Evolutionary conservation across 352 stramenopile species (phyloP).

Genomic region (Phytophthora ramorum): DNA sequence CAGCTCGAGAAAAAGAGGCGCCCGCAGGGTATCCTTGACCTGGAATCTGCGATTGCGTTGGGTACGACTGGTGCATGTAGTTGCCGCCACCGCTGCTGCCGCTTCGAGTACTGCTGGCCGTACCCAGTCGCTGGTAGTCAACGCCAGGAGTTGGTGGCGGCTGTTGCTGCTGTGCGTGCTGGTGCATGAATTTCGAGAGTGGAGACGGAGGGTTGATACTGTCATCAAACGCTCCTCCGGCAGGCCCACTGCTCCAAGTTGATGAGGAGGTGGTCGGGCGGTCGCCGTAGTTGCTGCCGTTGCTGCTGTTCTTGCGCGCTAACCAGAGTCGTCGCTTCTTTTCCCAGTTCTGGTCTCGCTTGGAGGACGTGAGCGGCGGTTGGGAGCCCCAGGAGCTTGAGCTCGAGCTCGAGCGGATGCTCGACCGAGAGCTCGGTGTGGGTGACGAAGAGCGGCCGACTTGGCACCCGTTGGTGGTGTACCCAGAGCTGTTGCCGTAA

Average conservation of each 20-base stretch:
- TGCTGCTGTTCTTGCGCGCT: constrained; percentile 54
- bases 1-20: constrained; percentile 25
- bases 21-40: constrained; percentile 5
- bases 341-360: constrained; percentile 85
- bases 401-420: constrained; percentile 26
- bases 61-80: constrained; percentile 19
- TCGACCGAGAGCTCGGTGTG: constrained; percentile 26
- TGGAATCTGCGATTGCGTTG: neutral
- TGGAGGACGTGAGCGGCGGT: constrained; percentile 76
- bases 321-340: constrained; percentile 78
- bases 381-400: constrained; percentile 53
- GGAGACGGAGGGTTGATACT: constrained; percentile 55
- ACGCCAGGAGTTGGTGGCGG: constrained; percentile 11
- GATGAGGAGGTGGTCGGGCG: constrained; percentile 17
- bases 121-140: constrained; percentile 26
- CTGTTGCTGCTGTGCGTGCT: constrained; percentile 44
- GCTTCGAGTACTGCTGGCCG: constrained; percentile 26
- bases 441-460: constrained; percentile 19
- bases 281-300: constrained; percentile 16
- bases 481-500: constrained; percentile 11
- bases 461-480: constrained; percentile 22
- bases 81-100: constrained; percentile 1
- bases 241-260: constrained; percentile 13
- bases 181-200: constrained; percentile 77
- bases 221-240: constrained; percentile 10